phyloP scores from a whole-genome alignment of 176 grass and related monocot species.

The Hyparrhenia diplandra region DNA sequence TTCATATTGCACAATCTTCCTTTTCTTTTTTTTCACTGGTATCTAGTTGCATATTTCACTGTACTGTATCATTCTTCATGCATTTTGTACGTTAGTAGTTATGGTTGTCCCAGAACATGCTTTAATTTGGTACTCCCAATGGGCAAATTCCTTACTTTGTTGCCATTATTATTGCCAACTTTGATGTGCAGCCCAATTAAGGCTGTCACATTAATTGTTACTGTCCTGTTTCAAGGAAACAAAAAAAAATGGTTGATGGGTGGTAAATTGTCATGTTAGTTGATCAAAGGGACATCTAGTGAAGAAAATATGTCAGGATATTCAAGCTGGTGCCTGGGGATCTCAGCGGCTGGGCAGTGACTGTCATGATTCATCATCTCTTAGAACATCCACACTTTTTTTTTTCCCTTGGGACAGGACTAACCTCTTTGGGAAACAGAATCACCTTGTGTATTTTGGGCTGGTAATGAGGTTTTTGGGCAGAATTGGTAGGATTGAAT shows the following conservation, averaged over 20 bases:
- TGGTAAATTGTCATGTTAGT: constrained; percentile 26
- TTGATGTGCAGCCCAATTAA: constrained; percentile 23
- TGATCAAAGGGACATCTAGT: constrained; percentile 37
- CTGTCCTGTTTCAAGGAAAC: constrained; percentile 27
- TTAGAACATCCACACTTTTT: constrained; percentile 6
- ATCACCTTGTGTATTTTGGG: not conserved
- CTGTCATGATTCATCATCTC: constrained; percentile 16
- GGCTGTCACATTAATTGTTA: constrained; percentile 8
- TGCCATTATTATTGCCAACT: constrained; percentile 14
- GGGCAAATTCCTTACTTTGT: not conserved
- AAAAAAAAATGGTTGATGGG: constrained; percentile 17
- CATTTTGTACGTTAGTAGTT: not conserved
- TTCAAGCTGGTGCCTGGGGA: constrained; percentile 22
- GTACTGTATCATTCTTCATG: constrained; percentile 3
- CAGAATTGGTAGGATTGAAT: not conserved
- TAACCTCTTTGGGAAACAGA: not conserved
- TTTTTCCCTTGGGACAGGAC: constrained; percentile 8
- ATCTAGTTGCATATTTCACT: not conserved
- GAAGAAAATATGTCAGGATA: constrained; percentile 19
- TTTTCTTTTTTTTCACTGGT: not conserved
- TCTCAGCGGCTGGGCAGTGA: constrained; percentile 17
- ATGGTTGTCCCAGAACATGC: constrained; percentile 17
- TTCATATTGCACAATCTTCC: not conserved
- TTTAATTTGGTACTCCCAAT: constrained; percentile 18
- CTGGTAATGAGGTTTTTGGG: not conserved